Percentiles rank a stretch among this genome's conserved stretches.
phyloP scores from a whole-genome alignment of 2,329 filamentous ascomycete genomes.

The Boeremia exigua region DNA sequence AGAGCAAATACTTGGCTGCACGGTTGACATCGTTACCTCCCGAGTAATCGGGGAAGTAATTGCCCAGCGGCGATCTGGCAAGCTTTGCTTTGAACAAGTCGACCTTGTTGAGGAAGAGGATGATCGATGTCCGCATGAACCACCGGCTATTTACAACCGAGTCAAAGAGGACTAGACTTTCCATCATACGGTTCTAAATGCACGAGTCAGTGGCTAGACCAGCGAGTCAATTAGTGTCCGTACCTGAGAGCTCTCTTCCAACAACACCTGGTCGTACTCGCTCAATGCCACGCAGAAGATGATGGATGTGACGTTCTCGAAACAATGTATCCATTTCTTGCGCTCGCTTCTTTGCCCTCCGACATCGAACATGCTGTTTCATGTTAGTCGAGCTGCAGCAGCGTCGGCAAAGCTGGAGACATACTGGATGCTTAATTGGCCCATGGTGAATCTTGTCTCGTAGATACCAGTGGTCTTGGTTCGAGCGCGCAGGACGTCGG shows the following conservation, averaged over 20 bases:
- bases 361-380: slow-evolving; percentile 94
- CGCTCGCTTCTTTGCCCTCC: slow-evolving; percentile 95
- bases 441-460: slow-evolving; percentile 98
- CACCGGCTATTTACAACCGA: slow-evolving; percentile 98
- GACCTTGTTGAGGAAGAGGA: slow-evolving; percentile 98
- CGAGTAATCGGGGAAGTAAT: slow-evolving; percentile 98
- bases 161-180: slow-evolving; percentile 93
- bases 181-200: slow-evolving; percentile 96
- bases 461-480: slow-evolving; percentile 99
- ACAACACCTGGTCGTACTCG: slow-evolving; percentile 95
- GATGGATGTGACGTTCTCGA: slow-evolving; percentile 98
- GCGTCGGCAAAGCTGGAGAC: slow-evolving; percentile 46
- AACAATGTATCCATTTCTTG: slow-evolving; percentile 99
- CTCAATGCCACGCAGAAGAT: slow-evolving; percentile 98
- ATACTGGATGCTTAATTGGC: slow-evolving; percentile 97
- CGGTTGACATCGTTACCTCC: slow-evolving; percentile 98
- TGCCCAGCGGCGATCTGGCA: slow-evolving; percentile 83
- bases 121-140: slow-evolving; percentile 99
- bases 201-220: slow-evolving; percentile 30
- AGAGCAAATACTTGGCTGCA: slow-evolving; percentile 95
- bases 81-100: slow-evolving; percentile 98
- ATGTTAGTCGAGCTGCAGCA: slow-evolving; percentile 35
- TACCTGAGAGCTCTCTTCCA: slow-evolving; percentile 98
- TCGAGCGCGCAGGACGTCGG: slow-evolving; percentile 91
- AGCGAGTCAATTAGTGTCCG: slow-evolving; percentile 34